Evolutionary conservation across 345 rosid species (phyloP).

Genomic region (Pelargonium nanum): DNA sequence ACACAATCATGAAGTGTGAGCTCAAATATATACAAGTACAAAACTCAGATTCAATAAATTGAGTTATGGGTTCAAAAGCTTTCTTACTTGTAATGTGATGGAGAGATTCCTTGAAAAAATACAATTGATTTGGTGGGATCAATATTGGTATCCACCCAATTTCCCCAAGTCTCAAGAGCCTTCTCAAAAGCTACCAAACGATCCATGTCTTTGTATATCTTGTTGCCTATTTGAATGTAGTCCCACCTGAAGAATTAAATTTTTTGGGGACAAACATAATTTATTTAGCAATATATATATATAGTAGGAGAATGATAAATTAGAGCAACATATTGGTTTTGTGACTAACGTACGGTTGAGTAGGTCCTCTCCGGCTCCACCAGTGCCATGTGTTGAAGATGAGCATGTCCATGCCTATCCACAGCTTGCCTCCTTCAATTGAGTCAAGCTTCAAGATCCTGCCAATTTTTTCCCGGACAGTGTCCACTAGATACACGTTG

Average conservation of each 20-base stretch:
- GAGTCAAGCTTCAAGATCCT: slow-evolving; percentile 69
- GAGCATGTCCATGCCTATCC: slow-evolving; percentile 55
- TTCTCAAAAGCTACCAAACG: slow-evolving; percentile 54
- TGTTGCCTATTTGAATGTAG: slow-evolving; percentile 33
- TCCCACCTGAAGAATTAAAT: slow-evolving; percentile 59
- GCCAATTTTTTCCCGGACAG: slow-evolving; percentile 41
- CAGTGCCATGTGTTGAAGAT: slow-evolving; percentile 92
- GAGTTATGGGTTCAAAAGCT: background rate
- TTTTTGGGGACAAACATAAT: too few species aligned
- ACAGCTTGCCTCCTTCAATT: slow-evolving; percentile 47
- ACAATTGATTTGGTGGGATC: slow-evolving; percentile 47
- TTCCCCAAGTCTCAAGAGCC: slow-evolving; percentile 65
- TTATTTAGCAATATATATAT: background rate
- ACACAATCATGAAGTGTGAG: background rate
- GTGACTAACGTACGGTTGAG: slow-evolving; percentile 43
- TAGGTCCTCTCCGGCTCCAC: slow-evolving; percentile 69
- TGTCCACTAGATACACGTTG: slow-evolving; percentile 59
- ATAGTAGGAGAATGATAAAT: background rate
- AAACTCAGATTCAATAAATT: background rate
- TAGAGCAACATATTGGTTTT: background rate
- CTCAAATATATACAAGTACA: background rate
- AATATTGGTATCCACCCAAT: slow-evolving; percentile 58
- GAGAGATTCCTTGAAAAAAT: slow-evolving; percentile 80
- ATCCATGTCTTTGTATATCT: slow-evolving; percentile 52
- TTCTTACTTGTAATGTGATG: slow-evolving; percentile 63